Evolutionary conservation across 768 basidiomycete species (phyloP), one percentile per base, ranked within the genome.

Genomic region (Harrya chromipes): DNA sequence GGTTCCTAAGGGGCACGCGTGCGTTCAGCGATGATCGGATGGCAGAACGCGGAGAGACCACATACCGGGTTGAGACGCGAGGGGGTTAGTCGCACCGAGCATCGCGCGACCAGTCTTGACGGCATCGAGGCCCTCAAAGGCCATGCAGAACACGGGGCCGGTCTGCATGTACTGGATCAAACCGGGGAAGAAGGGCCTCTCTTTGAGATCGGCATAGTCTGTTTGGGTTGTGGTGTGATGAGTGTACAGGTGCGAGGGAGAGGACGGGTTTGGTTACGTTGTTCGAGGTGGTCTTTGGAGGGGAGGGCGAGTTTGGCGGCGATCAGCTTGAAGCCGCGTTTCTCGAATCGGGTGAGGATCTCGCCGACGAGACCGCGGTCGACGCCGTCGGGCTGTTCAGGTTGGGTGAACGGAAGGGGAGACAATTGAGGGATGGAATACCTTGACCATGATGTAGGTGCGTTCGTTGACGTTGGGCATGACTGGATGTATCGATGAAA

Each of bases 391-490:
- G 97, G 97, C 94, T 97, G 63, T 16, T 53, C 14, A 20, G 52
- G 4, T 6, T 12, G 13, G 34, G 42, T 26, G 4, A 23, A 39
- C 21, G 35, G 19, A 16, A n/a, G 17, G 19, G 13, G 12, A 33
- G 31, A 11, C 10, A 19, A 17, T 26, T 14, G 4, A 1, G 2
- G 16, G 14, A 33, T 4, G 2, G 26, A 9, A 35, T 52, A 85
- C 91, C 93, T 97, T 99, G 86, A 98, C 82, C 95, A 97, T 97
- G 80, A 98, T 98, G 78, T 95, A 97, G 72, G 94, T 95, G 72
- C 91, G 92, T 70, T 97, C 94, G 46, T 57, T 63, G 68, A 72
- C 71, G 52, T 61, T 62, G 38, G 1, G 23, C 40, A 51, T 47
- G 50, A 55, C 55, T 20, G 87, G 87, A 88, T 68, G 24, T 36